Percentiles rank a stretch among this genome's conserved stretches.
These are phyloP conservation scores for Astrothelium macrocarpum DNA, from an alignment of 495 filamentous ascomycete genomes.

Conservation along the genomic window DNA sequence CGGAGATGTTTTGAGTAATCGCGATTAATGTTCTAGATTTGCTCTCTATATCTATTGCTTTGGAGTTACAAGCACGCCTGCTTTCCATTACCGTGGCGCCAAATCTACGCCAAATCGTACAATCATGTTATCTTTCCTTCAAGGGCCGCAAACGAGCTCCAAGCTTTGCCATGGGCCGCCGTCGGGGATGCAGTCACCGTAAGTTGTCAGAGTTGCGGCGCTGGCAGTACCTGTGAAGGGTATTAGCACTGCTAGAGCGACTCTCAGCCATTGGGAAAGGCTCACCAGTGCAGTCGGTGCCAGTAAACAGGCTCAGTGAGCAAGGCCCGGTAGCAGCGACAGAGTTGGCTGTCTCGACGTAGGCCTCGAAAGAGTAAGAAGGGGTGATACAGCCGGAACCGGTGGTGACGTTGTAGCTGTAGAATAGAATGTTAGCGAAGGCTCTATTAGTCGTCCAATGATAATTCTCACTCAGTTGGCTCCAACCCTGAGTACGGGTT, in stretches of 20 bases:
- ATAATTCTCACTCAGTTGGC: background rate
- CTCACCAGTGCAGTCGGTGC: background rate
- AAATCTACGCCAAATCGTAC: background rate
- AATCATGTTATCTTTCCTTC: background rate
- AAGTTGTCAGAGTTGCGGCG: conserved; percentile 4
- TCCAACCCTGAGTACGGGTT: conserved; percentile 2
- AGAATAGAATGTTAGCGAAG: background rate
- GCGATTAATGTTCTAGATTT: background rate
- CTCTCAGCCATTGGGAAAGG: background rate
- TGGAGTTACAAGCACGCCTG: background rate
- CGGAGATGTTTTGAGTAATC: conserved; percentile 6
- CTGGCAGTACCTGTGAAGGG: background rate
- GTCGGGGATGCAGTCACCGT: background rate
- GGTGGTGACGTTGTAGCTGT: conserved; percentile 5
- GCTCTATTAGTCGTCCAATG: background rate
- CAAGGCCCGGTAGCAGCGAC: background rate
- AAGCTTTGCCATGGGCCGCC: conserved; percentile 5
- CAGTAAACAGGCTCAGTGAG: background rate
- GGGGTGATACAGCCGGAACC: conserved; percentile 1
- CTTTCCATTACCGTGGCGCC: conserved; percentile 1
- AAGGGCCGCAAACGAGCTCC: conserved; percentile 4
- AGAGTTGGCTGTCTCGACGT: conserved; percentile 4
- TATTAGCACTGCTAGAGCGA: background rate
- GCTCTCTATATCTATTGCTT: conserved; percentile 2
- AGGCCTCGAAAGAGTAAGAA: background rate